These are phyloP conservation scores for Emergomyces pasteurianus DNA, from an alignment of 2,329 filamentous ascomycete species.

Conservation along the genomic window DNA sequence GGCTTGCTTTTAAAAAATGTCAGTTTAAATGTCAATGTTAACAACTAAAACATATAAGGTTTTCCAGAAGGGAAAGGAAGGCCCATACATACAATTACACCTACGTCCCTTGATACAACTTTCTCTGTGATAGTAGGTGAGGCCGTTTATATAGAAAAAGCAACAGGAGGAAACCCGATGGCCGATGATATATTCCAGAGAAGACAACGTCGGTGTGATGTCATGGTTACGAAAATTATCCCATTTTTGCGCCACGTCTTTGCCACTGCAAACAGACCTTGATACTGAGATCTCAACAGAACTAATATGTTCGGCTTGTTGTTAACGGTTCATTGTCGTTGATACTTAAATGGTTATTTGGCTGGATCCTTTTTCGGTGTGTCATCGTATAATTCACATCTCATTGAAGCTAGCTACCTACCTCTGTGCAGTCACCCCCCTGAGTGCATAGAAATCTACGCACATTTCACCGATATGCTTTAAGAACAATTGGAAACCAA, in stretches of 20 bases:
- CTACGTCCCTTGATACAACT: not conserved
- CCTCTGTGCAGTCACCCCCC: too few species aligned
- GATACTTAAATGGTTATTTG: not conserved
- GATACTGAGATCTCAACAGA: not conserved
- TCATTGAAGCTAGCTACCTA: too few species aligned
- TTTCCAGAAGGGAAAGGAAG: not conserved
- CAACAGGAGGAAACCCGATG: not conserved
- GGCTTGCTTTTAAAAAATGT: not conserved
- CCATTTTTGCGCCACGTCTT: not conserved
- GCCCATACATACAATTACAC: not conserved
- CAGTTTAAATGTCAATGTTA: not conserved
- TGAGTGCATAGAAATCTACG: too few species aligned
- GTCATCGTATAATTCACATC: not conserved
- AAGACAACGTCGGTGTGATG: not conserved
- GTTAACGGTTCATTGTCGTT: not conserved
- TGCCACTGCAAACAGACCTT: not conserved
- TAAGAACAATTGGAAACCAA: not conserved
- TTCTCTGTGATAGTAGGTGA: not conserved
- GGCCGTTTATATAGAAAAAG: not conserved
- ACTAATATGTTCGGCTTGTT: too few species aligned
- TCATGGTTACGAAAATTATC: slow-evolving; percentile 1
- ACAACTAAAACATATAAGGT: not conserved
- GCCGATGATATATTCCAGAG: not conserved
- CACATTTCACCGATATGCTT: not conserved
- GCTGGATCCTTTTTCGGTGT: not conserved